Base-by-base conservation (phyloP, 2,329 filamentous ascomycete genomes). In the Calonectria pseudoreteaudii region DNA sequence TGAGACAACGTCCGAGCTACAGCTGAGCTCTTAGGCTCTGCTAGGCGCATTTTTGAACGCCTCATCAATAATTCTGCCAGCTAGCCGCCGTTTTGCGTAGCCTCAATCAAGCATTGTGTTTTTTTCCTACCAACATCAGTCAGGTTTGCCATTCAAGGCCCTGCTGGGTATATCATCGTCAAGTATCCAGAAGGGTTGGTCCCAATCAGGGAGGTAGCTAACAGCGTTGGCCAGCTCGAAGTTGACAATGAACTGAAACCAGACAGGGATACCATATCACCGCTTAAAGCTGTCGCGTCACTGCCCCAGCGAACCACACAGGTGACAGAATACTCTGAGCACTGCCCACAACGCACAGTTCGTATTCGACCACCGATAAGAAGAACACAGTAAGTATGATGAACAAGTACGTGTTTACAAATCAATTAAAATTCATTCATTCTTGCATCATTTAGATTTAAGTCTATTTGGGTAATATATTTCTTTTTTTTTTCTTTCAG, bases 251-350 rank as follows among this genome's bases (percentile, higher is more conserved):
- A 41, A 41, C 71, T 72, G 71, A 66, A 72, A 66, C 71, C 47
- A 36, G 30, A n/a, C 41, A 71, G 58, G 52, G 53, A 52, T 74
- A 66, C 64, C 75, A 73, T 70, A 73, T 66, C 74, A 73, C 73
- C 73, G 52, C 72, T 38, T 65, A 62, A 16, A 65, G 79, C 60
- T 66, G 76, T 80, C 72, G 73, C 78, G 77, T 79, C 67, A 41
- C 71, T 13, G 53, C 70, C 78, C 68, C 69, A 73, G 71, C 72
- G 52, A 50, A 47, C 44, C n/a, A 47, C n/a, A 10, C n/a, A 11
- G 10, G 44, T 23, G 44, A 47, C 44, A 47, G 10, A 23, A 47
- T 47, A 47, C 44, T 47, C 44, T 10, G 44, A 47, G n/a, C 44
- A 47, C 18, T 18, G n/a, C n/a, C 20, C n/a, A n/a, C n/a, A 23